phyloP scores from a whole-genome alignment of 108 stramenopile genomes.

The Cyclotella cryptica region DNA sequence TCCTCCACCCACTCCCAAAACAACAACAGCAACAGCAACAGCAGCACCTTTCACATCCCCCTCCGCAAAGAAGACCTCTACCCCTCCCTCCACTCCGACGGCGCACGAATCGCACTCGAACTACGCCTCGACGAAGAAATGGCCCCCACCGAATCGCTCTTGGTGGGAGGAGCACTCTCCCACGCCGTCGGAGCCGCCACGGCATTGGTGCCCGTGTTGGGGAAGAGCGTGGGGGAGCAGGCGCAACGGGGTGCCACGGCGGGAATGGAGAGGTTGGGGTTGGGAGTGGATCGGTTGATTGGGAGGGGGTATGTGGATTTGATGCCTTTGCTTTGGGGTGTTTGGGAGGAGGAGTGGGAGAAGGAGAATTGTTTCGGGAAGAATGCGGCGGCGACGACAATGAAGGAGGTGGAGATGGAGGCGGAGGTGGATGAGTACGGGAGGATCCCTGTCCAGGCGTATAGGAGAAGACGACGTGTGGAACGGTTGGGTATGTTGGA shows the following conservation, averaged over 20 bases:
- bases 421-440: constrained; percentile 34
- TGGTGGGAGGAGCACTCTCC: constrained; percentile 41
- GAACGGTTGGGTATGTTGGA: constrained; percentile 47
- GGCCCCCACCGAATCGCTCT: constrained; percentile 32
- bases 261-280: constrained; percentile 38
- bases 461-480: constrained; percentile 25
- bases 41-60: constrained; percentile 60
- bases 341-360: constrained; percentile 60
- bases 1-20: not conserved
- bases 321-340: constrained; percentile 68
- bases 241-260: not conserved
- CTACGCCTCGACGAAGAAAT: constrained; percentile 80
- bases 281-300: constrained; percentile 64
- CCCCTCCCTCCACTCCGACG: constrained; percentile 60
- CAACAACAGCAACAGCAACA: constrained; percentile 1
- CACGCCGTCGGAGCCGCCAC: constrained; percentile 46
- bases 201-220: constrained; percentile 55
- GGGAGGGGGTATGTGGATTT: constrained; percentile 74
- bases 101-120: constrained; percentile 46
- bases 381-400: constrained; percentile 6
- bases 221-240: constrained; percentile 35
- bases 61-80: constrained; percentile 63
- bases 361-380: constrained; percentile 30
- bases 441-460: constrained; percentile 4
- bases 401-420: constrained; percentile 23